Percentiles rank a stretch among this genome's conserved stretches.
Evolutionary conservation across 108 stramenopile genomes (phyloP).

Genomic region (Discostella pseudostelligera): DNA sequence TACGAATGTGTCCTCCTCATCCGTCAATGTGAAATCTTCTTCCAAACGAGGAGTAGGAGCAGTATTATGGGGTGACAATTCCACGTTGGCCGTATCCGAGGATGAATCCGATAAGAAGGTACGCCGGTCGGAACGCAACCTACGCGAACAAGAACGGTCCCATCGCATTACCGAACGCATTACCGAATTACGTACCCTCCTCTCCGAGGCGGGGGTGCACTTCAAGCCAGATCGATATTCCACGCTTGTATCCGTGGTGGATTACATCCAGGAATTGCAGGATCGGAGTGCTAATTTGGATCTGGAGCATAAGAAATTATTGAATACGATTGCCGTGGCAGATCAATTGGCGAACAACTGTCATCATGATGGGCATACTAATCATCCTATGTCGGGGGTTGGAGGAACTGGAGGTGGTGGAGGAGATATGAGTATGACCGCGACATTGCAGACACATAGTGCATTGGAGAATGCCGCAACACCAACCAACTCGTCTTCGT

Average conservation of each 20-base stretch:
- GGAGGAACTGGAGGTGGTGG: background rate
- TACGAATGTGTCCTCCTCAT: no score
- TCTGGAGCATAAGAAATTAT: slow-evolving; percentile 67
- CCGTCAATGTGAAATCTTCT: no score
- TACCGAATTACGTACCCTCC: slow-evolving; percentile 54
- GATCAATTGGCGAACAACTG: slow-evolving; percentile 56
- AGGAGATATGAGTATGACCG: no score
- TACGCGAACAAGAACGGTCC: slow-evolving; percentile 76
- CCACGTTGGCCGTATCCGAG: slow-evolving; percentile 55
- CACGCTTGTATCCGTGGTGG: slow-evolving; percentile 65
- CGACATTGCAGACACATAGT: no score
- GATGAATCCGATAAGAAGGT: slow-evolving; percentile 62
- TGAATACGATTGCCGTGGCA: slow-evolving; percentile 63
- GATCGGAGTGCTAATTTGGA: slow-evolving; percentile 54
- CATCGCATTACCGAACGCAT: slow-evolving; percentile 76
- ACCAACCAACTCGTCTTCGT: slow-evolving; percentile 26
- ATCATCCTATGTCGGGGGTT: background rate
- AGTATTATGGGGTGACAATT: no score
- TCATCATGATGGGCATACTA: no score
- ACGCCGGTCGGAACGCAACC: slow-evolving; percentile 71
- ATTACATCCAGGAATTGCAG: slow-evolving; percentile 76
- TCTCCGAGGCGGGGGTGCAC: slow-evolving; percentile 55
- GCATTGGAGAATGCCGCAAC: no score
- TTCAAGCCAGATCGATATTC: slow-evolving; percentile 81
- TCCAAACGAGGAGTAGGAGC: no score